Evolutionary conservation across 345 rosid species (phyloP).

Genomic region (Raphanus raphanistrum): DNA sequence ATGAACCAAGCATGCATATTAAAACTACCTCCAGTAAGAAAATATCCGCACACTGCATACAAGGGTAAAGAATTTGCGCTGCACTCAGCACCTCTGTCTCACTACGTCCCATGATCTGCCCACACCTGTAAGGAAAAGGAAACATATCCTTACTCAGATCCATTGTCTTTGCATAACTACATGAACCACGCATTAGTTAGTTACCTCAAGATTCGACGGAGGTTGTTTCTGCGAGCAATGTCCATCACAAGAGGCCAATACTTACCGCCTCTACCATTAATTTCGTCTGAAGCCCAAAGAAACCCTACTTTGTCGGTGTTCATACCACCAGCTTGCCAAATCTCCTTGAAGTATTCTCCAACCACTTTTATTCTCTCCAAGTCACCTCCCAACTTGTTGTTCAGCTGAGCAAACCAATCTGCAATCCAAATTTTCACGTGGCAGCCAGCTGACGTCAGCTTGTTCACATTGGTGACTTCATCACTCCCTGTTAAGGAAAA

Average conservation of each 20-base stretch:
- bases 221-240: conserved; percentile 83
- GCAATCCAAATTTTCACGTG: conserved; percentile 89
- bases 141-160: neutral
- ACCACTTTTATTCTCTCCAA: conserved; percentile 70
- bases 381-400: conserved; percentile 91
- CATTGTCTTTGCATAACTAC: neutral
- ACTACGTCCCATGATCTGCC: conserved; percentile 85
- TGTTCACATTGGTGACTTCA: conserved; percentile 84
- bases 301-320: conserved; percentile 62
- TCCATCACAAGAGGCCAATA: conserved; percentile 98
- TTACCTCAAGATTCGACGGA: conserved; percentile 66
- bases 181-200: neutral
- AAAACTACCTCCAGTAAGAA: conserved; percentile 76
- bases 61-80: conserved; percentile 85
- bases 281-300: conserved; percentile 89
- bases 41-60: conserved; percentile 95
- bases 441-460: conserved; percentile 84
- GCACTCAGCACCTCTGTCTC: conserved; percentile 85
- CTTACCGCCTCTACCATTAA: conserved; percentile 60
- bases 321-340: conserved; percentile 89
- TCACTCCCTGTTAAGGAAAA: conserved; percentile 58
- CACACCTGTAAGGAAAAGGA: conserved; percentile 54
- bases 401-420: conserved; percentile 95
- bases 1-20: neutral
- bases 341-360: conserved; percentile 76